phyloP scores from a whole-genome alignment of 495 filamentous ascomycete genomes.

The Elasticomyces elasticus region DNA sequence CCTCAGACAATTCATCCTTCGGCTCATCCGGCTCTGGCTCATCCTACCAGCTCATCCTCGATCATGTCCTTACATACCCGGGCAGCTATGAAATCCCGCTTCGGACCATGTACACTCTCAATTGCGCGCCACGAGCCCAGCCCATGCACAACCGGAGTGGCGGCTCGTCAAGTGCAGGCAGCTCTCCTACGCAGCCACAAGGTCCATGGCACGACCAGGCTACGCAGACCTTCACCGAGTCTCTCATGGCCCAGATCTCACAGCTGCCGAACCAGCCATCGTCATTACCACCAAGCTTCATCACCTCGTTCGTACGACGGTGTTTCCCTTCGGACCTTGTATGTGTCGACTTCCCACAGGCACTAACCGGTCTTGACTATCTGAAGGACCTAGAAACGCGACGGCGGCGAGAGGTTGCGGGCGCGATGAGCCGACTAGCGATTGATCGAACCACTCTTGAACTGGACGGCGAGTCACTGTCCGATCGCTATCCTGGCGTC shows the following conservation, averaged over 20 bases:
- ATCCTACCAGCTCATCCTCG: conserved; percentile 45
- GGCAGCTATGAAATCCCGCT: conserved; percentile 62
- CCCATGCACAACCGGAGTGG: conserved; percentile 18
- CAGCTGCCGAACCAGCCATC: conserved; percentile 53
- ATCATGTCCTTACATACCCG: conserved; percentile 58
- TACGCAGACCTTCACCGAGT: conserved; percentile 51
- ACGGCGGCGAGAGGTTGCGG: conserved; percentile 60
- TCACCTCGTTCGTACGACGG: conserved; percentile 54
- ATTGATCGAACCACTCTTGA: conserved; percentile 38
- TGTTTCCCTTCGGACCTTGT: conserved; percentile 49
- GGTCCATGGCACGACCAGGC: conserved; percentile 33
- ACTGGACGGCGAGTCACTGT: conserved; percentile 34
- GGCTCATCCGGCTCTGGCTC: conserved; percentile 10
- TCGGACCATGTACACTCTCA: conserved; percentile 64
- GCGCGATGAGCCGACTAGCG: conserved; percentile 76
- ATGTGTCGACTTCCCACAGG: conserved; percentile 61
- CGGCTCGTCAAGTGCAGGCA: conserved; percentile 19
- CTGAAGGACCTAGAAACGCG: conserved; percentile 58
- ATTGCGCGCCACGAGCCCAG: conserved; percentile 46
- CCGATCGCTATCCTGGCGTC: conserved; percentile 41
- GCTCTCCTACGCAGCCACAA: conserved; percentile 31
- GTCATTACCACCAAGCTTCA: conserved; percentile 57
- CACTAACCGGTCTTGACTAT: conserved; percentile 62
- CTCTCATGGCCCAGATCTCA: conserved; percentile 54
- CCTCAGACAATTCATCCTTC: conserved; percentile 21